Base-by-base conservation (phyloP, 2,329 filamentous ascomycete genomes). In the Drechslerella coelobrocha region DNA sequence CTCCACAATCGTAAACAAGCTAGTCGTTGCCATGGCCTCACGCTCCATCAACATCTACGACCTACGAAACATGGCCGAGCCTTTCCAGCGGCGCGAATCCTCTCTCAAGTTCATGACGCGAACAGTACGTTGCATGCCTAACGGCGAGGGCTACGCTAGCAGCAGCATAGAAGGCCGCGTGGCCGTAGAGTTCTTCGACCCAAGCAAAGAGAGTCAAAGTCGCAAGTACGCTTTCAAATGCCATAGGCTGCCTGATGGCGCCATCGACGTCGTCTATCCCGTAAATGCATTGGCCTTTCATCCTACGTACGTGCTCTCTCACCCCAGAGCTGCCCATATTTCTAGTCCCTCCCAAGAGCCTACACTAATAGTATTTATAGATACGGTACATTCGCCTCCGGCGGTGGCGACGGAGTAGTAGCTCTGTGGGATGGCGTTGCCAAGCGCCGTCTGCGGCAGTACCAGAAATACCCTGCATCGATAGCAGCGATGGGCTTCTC, bases 161-260 rank as follows among this genome's bases (percentile, higher is more conserved):
- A 91, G 87, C 66, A 92, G 88, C 76, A 99, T 99, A 76, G 94
- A 99, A 78, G 94, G 94, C 2, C 88, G 94, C 75, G 92, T 99
- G 1, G 93, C 92, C 0, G 94, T 99, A 0, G 94, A 99, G 79
- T 97, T 92, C 91, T 97, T 99, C 78, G 94, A 97, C 77, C 90
- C 94, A 14, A 90, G 87, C 3, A 83, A 87, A 43, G 90, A 93
- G 78, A 92, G 90, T 2, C 92, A 97, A 81, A 89, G 90, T 39
- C 86, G 92, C 74, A 97, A 97, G 79, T 99, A 97, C 79, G 94
- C 94, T 12, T 99, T 99, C 85, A 99, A 99, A 80, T 99, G 94
- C 80, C 94, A 99, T 80, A 86, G 94, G 2, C 91, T 96, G 78
- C 84, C 87, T 27, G 78, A 81, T 59, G 84, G 84, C 45, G 86